phyloP scores from a whole-genome alignment of 2,329 filamentous ascomycete genomes.

The Podosphaera xanthii region DNA sequence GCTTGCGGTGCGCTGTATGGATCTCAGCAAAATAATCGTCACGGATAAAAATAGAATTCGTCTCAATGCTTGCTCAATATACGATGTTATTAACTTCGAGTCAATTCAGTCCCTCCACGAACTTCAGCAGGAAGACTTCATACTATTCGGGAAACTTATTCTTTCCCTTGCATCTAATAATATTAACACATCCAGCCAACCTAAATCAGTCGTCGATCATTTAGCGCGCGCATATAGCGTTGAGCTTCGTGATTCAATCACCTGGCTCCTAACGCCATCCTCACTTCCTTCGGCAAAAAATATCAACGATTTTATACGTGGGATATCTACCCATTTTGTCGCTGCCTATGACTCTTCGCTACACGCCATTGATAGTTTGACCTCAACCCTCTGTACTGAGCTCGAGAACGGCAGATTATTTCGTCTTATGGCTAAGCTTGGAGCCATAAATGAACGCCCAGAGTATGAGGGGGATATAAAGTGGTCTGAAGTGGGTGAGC shows the following conservation, averaged over 20 bases:
- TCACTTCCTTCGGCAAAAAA: constrained; percentile 37
- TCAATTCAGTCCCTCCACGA: constrained; percentile 43
- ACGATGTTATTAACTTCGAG: constrained; percentile 77
- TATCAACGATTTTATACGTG: constrained; percentile 56
- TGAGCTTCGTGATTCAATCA: constrained; percentile 55
- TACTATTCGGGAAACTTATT: constrained; percentile 64
- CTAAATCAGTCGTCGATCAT: constrained; percentile 54
- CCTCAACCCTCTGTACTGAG: constrained; percentile 50
- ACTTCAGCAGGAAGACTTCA: constrained; percentile 69
- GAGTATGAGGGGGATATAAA: constrained; percentile 55
- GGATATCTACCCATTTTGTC: constrained; percentile 57
- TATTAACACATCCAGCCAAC: constrained; percentile 24
- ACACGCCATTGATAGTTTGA: constrained; percentile 57
- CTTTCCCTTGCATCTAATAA: constrained; percentile 58
- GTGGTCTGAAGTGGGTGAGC: constrained; percentile 84
- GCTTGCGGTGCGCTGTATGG: constrained; percentile 67
- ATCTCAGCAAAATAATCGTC: constrained; percentile 69
- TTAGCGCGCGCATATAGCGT: constrained; percentile 54
- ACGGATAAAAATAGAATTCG: constrained; percentile 80
- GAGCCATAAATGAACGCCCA: constrained; percentile 69
- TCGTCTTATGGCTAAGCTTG: constrained; percentile 61
- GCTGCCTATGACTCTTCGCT: constrained; percentile 54
- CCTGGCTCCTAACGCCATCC: constrained; percentile 56
- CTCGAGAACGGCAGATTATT: constrained; percentile 76
- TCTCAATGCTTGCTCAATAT: constrained; percentile 65